Percentiles rank a stretch among this genome's conserved stretches.
Evolutionary conservation across 139 green algal species (phyloP).

Genomic region (Coccomyxa sp.): DNA sequence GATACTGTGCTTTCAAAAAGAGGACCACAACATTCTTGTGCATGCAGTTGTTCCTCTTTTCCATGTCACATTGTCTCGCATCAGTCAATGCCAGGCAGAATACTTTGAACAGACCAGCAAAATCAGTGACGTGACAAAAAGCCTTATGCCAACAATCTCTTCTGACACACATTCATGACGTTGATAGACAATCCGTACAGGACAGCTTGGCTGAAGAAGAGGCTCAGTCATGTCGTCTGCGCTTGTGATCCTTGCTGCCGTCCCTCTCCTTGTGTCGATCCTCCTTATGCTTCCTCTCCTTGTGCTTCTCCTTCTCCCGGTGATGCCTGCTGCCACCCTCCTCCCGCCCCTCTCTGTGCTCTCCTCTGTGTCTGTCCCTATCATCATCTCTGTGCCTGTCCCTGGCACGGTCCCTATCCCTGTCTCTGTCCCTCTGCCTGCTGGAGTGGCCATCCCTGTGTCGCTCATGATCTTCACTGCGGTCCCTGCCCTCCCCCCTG

Average conservation of each 20-base stretch:
- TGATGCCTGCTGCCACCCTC: neutral
- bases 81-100: too few species aligned
- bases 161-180: too few species aligned
- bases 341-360: neutral
- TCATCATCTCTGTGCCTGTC: neutral
- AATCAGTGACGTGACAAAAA: too few species aligned
- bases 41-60: too few species aligned
- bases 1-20: too few species aligned
- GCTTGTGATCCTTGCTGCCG: conserved; percentile 2
- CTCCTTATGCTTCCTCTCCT: neutral
- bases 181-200: too few species aligned
- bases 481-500: neutral
- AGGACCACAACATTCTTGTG: too few species aligned
- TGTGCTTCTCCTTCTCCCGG: neutral
- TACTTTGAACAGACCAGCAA: too few species aligned
- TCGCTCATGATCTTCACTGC: neutral
- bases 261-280: neutral
- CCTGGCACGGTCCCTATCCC: neutral
- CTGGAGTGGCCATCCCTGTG: neutral
- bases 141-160: too few species aligned
- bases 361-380: neutral
- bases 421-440: conserved; percentile 1
- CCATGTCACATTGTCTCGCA: too few species aligned
- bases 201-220: too few species aligned
- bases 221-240: neutral